Percentiles rank a stretch among this genome's conserved stretches.
Conservation (phyloP, 83 land plant species). For the Diphasiastrum complanatum region DNA sequence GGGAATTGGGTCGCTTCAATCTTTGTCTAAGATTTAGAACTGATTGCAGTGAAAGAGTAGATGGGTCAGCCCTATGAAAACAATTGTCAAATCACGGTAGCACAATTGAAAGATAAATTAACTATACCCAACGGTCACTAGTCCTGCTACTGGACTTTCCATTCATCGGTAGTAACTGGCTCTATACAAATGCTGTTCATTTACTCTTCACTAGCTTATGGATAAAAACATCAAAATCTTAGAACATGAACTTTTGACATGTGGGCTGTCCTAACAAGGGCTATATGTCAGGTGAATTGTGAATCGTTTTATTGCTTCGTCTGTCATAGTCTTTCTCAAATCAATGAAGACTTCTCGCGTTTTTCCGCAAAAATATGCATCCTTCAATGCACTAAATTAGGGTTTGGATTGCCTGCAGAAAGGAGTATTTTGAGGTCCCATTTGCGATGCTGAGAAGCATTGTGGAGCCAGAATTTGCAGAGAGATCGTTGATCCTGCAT, state of each 20-base stretch:
- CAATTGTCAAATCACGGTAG: too few relatives aligned
- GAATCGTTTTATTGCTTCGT: neutral
- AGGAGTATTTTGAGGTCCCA: conserved; percentile 73
- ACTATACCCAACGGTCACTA: too few relatives aligned
- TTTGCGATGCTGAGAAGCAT: conserved; percentile 58
- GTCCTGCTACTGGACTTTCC: too few relatives aligned
- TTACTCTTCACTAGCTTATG: too few relatives aligned
- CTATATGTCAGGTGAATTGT: neutral
- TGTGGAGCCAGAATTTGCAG: conserved; percentile 81
- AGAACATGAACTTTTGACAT: too few relatives aligned
- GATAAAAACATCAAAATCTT: too few relatives aligned
- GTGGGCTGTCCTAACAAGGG: too few relatives aligned
- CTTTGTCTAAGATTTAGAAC: neutral
- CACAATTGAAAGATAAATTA: too few relatives aligned
- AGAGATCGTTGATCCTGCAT: conserved; percentile 49
- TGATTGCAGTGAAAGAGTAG: neutral
- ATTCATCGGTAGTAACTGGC: too few relatives aligned
- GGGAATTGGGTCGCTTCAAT: neutral
- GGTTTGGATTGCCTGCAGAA: conserved; percentile 34
- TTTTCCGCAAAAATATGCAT: neutral
- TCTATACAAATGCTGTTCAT: too few relatives aligned
- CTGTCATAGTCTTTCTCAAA: neutral
- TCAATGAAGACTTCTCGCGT: neutral
- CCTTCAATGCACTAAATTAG: neutral
- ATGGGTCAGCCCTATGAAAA: neutral